Base-by-base conservation (phyloP, 139 green algal genomes). In the Chlamydomonas urium region DNA sequence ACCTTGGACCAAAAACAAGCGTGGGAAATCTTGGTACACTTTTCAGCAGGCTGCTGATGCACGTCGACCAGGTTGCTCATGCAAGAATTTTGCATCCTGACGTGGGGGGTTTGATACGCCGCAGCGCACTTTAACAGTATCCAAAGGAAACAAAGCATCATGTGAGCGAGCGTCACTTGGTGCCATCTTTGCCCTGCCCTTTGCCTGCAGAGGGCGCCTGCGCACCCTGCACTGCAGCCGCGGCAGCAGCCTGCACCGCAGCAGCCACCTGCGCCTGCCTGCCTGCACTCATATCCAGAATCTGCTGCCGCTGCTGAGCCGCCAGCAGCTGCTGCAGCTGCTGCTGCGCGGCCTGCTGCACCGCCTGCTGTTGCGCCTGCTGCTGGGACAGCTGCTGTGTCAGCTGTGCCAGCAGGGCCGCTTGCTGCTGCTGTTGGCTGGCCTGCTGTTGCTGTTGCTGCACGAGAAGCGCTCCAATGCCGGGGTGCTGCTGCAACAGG, bases 171-270 rank as follows among this genome's bases (percentile, higher is more conserved):
- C n/a, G n/a, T n/a, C n/a, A n/a, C n/a, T n/a, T n/a, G n/a, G n/a
- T n/a, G n/a, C n/a, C n/a, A n/a, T n/a, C n/a, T n/a, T n/a, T n/a
- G n/a, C n/a, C n/a, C n/a, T n/a, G n/a, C n/a, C n/a, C n/a, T n/a
- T n/a, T n/a, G n/a, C n/a, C n/a, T n/a, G n/a, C n/a, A n/a, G n/a
- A n/a, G n/a, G n/a, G n/a, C n/a, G n/a, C n/a, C n/a, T n/a, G n/a
- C n/a, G n/a, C n/a, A n/a, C n/a, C n/a, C n/a, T n/a, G n/a, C n/a
- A n/a, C n/a, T n/a, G 60, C 60, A n/a, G 60, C 60, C 24, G 60
- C 60, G 10, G 60, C 60, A 45, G 60, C 60, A 67, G 60, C 60
- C 42, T n/a, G 5, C 32, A 8, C 60, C 5, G 60, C 60, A 45
- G 53, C 53, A 29, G 53, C 53, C 24, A 14, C 23, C 24, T 8